phyloP scores from a whole-genome alignment of 495 filamentous ascomycete species.

The Podospora comata region DNA sequence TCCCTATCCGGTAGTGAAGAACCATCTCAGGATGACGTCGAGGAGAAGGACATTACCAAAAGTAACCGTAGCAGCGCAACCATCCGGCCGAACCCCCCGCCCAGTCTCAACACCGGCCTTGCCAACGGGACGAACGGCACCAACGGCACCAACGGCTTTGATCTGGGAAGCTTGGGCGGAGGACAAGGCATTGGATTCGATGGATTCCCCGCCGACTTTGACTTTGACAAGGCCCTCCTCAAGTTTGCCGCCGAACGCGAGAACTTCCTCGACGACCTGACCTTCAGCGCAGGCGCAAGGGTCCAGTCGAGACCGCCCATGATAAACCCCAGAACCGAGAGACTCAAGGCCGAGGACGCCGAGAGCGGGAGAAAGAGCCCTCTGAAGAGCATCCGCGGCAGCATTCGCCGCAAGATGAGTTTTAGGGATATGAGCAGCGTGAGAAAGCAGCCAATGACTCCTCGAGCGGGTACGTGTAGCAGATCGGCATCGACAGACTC shows the following conservation, averaged over 20 bases:
- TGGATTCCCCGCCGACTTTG: conserved; percentile 54
- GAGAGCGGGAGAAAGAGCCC: conserved; percentile 46
- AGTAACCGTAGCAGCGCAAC: conserved; percentile 91
- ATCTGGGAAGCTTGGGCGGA: conserved; percentile 20
- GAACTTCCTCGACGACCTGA: conserved; percentile 87
- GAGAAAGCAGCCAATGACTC: conserved; percentile 75
- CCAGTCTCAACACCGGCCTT: conserved; percentile 25
- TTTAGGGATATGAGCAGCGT: conserved; percentile 91
- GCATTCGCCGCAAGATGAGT: conserved; percentile 81
- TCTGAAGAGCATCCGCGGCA: conserved; percentile 61
- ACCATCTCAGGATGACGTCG: conserved; percentile 56
- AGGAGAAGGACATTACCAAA: conserved; percentile 52
- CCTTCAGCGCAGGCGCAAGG: conserved; percentile 81
- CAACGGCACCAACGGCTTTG: neutral
- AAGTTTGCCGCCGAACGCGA: conserved; percentile 96
- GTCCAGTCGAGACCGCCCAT: conserved; percentile 64
- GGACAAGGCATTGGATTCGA: conserved; percentile 27
- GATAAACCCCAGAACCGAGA: conserved; percentile 73
- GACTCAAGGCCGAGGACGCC: conserved; percentile 73
- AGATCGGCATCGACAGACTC: conserved; percentile 19
- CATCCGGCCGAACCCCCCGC: conserved; percentile 56
- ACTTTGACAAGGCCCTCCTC: conserved; percentile 86
- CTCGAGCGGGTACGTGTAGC: conserved; percentile 65
- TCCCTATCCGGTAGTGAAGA: conserved; percentile 48
- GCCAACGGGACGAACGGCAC: conserved; percentile 17